These are phyloP conservation scores for Mortierella sp. DNA, from an alignment of 371 early-diverging fungal species.

Conservation along the genomic window DNA sequence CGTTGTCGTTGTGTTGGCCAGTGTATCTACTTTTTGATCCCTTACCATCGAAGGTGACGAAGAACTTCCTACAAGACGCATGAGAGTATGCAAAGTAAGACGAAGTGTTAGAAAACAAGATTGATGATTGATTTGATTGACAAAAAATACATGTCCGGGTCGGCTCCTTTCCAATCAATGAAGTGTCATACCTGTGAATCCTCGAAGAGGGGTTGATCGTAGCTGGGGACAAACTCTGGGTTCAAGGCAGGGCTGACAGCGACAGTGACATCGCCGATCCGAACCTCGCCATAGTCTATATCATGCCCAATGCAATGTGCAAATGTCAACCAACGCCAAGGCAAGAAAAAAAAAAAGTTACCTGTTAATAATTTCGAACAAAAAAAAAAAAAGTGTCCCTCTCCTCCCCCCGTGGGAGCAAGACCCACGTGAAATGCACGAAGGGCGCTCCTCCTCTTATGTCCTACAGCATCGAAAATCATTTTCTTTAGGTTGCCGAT, in stretches of 20 bases:
- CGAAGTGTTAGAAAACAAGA: background rate
- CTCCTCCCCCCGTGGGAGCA: background rate
- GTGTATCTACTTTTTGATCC: background rate
- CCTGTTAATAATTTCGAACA: slow-evolving; percentile 7
- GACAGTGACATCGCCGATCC: slow-evolving; percentile 76
- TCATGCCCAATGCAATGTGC: background rate
- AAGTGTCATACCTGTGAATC: slow-evolving; percentile 69
- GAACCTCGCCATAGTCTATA: slow-evolving; percentile 53
- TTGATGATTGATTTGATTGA: background rate
- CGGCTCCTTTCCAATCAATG: background rate
- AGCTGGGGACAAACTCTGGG: slow-evolving; percentile 78
- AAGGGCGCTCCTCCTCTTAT: background rate
- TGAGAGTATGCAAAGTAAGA: background rate
- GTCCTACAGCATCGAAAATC: background rate
- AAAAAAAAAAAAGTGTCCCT: slow-evolving; percentile 11
- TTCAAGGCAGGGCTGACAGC: slow-evolving; percentile 66
- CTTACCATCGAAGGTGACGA: slow-evolving; percentile 76
- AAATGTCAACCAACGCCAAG: background rate
- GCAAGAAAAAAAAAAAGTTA: background rate
- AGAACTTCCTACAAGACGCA: slow-evolving; percentile 72
- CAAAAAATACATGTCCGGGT: background rate
- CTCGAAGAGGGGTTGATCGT: slow-evolving; percentile 72
- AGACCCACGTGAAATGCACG: slow-evolving; percentile 34
- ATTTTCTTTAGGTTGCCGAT: background rate
- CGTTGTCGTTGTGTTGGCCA: background rate